A percentile compares a stretch with the other conserved stretches of the same genome.
phyloP scores from a whole-genome alignment of 208 protist species.

The Wallacemonas sp. region DNA sequence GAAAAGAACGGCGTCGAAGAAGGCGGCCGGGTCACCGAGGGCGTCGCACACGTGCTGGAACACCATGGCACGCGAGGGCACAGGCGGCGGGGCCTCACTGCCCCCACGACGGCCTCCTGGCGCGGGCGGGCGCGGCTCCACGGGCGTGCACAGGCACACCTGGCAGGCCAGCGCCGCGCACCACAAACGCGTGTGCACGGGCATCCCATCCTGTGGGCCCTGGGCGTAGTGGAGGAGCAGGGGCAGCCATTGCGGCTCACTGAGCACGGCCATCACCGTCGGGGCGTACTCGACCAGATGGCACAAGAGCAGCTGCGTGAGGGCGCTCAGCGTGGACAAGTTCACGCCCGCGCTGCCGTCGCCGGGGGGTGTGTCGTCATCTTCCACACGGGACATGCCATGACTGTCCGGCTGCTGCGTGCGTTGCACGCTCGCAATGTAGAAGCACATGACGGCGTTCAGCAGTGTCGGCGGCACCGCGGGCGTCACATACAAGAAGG shows the following conservation, averaged over 20 bases:
- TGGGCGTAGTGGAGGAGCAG: conserved; percentile 43
- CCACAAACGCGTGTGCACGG: conserved; percentile 69
- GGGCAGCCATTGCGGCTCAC: conserved; percentile 44
- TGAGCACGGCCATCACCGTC: conserved; percentile 35
- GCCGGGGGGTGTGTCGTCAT: not conserved
- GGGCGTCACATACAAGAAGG: not conserved
- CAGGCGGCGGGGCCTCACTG: not conserved
- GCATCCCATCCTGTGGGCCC: conserved; percentile 46
- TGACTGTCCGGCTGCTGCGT: not conserved
- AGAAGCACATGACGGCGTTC: conserved; percentile 16
- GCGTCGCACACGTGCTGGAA: conserved; percentile 52
- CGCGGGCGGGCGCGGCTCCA: conserved; percentile 4
- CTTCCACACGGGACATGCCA: not conserved
- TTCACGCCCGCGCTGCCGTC: not conserved
- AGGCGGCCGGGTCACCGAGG: conserved; percentile 43
- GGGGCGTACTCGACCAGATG: conserved; percentile 7
- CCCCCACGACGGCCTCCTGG: too few species aligned
- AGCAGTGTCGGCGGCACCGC: conserved; percentile 12
- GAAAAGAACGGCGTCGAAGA: conserved; percentile 77
- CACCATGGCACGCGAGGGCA: conserved; percentile 20
- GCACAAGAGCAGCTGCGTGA: conserved; percentile 5
- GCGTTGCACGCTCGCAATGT: conserved; percentile 1
- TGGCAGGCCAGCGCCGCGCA: conserved; percentile 56
- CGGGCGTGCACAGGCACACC: conserved; percentile 29
- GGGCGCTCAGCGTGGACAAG: conserved; percentile 6